These are phyloP conservation scores for Myotisia sp. DNA, from an alignment of 2,329 filamentous ascomycete genomes.

Conservation along the genomic window DNA sequence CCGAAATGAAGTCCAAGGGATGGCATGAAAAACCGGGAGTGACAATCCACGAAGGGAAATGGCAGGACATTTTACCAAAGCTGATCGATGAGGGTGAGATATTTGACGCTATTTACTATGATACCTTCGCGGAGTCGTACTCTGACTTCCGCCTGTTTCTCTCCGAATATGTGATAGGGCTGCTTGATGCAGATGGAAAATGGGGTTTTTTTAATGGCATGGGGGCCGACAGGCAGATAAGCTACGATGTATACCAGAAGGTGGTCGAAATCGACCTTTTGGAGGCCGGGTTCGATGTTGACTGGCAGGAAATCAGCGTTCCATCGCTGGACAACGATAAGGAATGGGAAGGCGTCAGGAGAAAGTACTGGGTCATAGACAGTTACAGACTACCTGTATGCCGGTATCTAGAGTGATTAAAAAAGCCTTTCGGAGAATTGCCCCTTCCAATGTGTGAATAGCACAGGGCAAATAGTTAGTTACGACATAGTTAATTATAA, in stretches of 20 bases:
- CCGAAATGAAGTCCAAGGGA: conserved; percentile 51
- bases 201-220: conserved; percentile 60
- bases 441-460: too few species aligned
- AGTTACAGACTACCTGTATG: conserved; percentile 33
- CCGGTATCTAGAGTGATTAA: conserved; percentile 20
- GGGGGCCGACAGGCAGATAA: conserved; percentile 79
- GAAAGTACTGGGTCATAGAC: conserved; percentile 79
- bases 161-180: conserved; percentile 65
- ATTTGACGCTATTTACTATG: conserved; percentile 89
- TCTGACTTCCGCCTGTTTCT: conserved; percentile 74
- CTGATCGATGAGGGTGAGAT: conserved; percentile 54
- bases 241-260: conserved; percentile 90
- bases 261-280: conserved; percentile 82
- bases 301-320: conserved; percentile 67
- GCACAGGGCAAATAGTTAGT: too few species aligned
- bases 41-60: conserved; percentile 53
- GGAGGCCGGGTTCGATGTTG: conserved; percentile 77
- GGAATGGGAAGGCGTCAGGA: conserved; percentile 77
- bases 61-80: conserved; percentile 64
- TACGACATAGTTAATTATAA: too few species aligned
- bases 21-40: conserved; percentile 50
- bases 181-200: conserved; percentile 45
- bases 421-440: too few species aligned
- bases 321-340: conserved; percentile 56
- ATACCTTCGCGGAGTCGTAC: conserved; percentile 95